Evolutionary conservation across 768 basidiomycete species (phyloP).

Genomic region (Lactarius indigo): DNA sequence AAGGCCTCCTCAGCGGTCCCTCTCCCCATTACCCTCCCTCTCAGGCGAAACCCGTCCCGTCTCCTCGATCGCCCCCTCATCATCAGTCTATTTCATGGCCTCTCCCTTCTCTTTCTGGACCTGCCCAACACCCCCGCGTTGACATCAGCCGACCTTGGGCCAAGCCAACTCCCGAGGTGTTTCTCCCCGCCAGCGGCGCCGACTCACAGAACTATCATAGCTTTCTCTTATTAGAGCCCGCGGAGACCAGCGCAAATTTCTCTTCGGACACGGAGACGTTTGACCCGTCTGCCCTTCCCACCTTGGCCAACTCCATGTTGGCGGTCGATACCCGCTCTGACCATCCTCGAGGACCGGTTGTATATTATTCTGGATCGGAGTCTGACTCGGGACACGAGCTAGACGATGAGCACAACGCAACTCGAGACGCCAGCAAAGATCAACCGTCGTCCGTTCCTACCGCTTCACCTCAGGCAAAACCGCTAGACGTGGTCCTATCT

Average conservation of each 20-base stretch:
- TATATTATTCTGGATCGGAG: constrained; percentile 18
- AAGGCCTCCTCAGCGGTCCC: neutral
- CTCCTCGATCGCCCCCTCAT: constrained; percentile 3
- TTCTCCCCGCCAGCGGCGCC: neutral
- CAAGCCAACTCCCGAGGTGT: constrained; percentile 4
- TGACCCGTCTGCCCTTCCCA: neutral
- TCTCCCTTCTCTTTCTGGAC: neutral
- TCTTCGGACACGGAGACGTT: constrained; percentile 8
- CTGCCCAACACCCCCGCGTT: neutral
- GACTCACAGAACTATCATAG: constrained; percentile 4
- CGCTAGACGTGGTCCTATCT: constrained; percentile 1
- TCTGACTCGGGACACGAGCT: constrained; percentile 18
- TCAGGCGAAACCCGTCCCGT: neutral
- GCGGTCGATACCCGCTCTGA: constrained; percentile 6
- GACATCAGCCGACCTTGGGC: constrained; percentile 7
- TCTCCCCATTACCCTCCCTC: constrained; percentile 9
- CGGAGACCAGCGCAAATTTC: neutral
- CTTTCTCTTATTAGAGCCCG: constrained; percentile 1
- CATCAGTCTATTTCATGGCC: constrained; percentile 8
- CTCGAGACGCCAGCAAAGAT: constrained; percentile 7
- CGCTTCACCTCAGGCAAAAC: constrained; percentile 10
- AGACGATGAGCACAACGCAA: constrained; percentile 14
- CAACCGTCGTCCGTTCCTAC: constrained; percentile 9
- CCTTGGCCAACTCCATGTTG: constrained; percentile 8
- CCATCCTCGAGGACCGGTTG: constrained; percentile 4